These are phyloP conservation scores for Phytophthora meadii DNA, from an alignment of 352 stramenopile genomes.

Conservation along the genomic window DNA sequence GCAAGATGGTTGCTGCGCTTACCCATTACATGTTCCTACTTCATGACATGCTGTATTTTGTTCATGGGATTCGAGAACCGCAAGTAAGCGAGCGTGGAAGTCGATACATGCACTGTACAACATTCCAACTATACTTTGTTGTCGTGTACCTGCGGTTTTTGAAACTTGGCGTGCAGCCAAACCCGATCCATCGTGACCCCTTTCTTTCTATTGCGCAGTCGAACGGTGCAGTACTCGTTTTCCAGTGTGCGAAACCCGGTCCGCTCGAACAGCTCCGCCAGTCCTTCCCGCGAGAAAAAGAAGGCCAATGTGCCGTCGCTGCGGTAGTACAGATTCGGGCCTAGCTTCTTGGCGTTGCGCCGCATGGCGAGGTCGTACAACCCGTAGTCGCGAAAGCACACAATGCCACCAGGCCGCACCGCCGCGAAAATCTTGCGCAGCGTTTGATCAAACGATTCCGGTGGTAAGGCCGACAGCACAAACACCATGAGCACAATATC, in stretches of 20 bases:
- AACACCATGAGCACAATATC: slow-evolving; percentile 88
- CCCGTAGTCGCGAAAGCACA: slow-evolving; percentile 90
- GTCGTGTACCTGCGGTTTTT: slow-evolving; percentile 37
- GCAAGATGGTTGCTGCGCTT: too few species aligned
- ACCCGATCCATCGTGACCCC: slow-evolving; percentile 78
- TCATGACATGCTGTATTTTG: too few species aligned
- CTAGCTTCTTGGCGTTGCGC: slow-evolving; percentile 74
- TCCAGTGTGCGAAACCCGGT: slow-evolving; percentile 58
- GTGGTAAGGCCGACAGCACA: slow-evolving; percentile 79
- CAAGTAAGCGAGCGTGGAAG: neutral
- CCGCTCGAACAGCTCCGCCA: slow-evolving; percentile 56
- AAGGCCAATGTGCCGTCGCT: slow-evolving; percentile 80
- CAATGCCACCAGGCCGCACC: slow-evolving; percentile 66
- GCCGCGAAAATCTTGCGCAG: slow-evolving; percentile 65
- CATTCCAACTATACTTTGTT: slow-evolving; percentile 1
- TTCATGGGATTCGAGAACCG: too few species aligned
- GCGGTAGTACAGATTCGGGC: slow-evolving; percentile 68
- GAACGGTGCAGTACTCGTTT: slow-evolving; percentile 82
- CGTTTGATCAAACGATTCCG: slow-evolving; percentile 52
- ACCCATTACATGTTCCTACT: too few species aligned
- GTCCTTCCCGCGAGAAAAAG: slow-evolving; percentile 76
- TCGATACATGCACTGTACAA: too few species aligned
- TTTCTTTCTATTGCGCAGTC: slow-evolving; percentile 78
- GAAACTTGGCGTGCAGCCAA: slow-evolving; percentile 80
- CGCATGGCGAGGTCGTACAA: slow-evolving; percentile 90